Evolutionary conservation across 2,329 filamentous ascomycete species (phyloP), one percentile per base, ranked within the genome.

Genomic region (Parafenestella ontariensis): DNA sequence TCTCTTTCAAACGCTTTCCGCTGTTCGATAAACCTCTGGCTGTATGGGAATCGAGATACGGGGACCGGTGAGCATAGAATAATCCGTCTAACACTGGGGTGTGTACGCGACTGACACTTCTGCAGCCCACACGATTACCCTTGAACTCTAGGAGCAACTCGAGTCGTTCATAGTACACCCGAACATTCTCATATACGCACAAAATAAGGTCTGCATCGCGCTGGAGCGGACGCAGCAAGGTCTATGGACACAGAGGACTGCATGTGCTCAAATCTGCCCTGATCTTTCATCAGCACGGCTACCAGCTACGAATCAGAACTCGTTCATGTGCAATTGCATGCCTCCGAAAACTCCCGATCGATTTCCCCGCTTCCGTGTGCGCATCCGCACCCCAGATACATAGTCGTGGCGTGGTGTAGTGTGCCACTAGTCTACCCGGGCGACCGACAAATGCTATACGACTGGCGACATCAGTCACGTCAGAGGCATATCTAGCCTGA

Each of bases 1-100:
- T 56, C 55, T 63, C 58, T 52, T 63, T 63, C 49, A 56, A 56
- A 66, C 56, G 59, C 64, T 58, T 66, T 65, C 56, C 59, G 58
- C 61, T 57, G 20, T 69, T 69, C 48, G 65, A 69, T 49, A 67
- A 69, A 56, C 61, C 62, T 52, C 49, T 69, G 46, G 65, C 65
- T 42, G 62, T 66, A 50, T 66, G 64, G 59, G 61, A 62, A 58
- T 42, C 50, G 44, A 52, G 49, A 31, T 59, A 62, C 54, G 57
- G 46, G 28, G 46, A 52, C 40, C 60, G 56, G 64, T 67, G 44
- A 58, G 64, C 50, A 23, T 18, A 13, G 18, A 48, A 15, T 34
- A 3, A 18, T 41, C 36, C 24, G 34, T 40, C 37, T 40, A 11
- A n/a, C 26, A 13, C n/a, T 24, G 18, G 18, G 34, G 52, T 46